Conservation (phyloP, 495 filamentous ascomycete genomes). For the Podospora comata region DNA sequence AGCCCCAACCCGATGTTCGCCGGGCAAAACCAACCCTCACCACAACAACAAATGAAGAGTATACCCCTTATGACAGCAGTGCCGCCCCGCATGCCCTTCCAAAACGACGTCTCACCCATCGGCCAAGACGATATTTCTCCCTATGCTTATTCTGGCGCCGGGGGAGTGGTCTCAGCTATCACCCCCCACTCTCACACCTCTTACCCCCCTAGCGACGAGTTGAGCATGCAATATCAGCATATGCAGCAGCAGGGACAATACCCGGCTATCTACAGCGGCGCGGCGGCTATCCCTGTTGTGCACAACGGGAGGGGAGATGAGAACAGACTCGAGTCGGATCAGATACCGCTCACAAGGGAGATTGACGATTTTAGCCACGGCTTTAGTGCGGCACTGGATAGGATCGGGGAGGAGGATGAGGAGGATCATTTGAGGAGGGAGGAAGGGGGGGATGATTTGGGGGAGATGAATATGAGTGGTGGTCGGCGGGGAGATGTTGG, state of each 20-base stretch:
- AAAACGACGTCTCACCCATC: conserved; percentile 23
- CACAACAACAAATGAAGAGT: background rate
- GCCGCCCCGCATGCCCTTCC: conserved; percentile 20
- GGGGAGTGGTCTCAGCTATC: background rate
- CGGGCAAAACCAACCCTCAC: background rate
- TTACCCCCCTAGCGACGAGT: conserved; percentile 22
- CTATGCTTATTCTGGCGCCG: conserved; percentile 21
- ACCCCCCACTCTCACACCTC: conserved; percentile 19
- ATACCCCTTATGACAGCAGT: conserved; percentile 1
- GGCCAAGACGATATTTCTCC: conserved; percentile 22
- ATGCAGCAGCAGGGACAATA: conserved; percentile 13
- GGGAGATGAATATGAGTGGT: background rate
- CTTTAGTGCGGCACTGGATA: conserved; percentile 34
- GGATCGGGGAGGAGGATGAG: conserved; percentile 42
- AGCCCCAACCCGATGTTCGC: conserved; percentile 3
- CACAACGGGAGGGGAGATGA: conserved; percentile 7
- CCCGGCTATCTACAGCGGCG: conserved; percentile 13
- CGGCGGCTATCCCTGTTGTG: background rate
- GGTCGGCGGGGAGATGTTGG: background rate
- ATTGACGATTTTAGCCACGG: conserved; percentile 44
- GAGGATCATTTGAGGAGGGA: conserved; percentile 18
- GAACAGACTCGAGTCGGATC: conserved; percentile 24
- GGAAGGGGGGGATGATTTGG: conserved; percentile 19
- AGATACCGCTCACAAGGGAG: conserved; percentile 37
- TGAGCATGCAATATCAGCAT: background rate